Evolutionary conservation across 139 green algal genomes (phyloP).

Genomic region (Coccomyxa sp.): DNA sequence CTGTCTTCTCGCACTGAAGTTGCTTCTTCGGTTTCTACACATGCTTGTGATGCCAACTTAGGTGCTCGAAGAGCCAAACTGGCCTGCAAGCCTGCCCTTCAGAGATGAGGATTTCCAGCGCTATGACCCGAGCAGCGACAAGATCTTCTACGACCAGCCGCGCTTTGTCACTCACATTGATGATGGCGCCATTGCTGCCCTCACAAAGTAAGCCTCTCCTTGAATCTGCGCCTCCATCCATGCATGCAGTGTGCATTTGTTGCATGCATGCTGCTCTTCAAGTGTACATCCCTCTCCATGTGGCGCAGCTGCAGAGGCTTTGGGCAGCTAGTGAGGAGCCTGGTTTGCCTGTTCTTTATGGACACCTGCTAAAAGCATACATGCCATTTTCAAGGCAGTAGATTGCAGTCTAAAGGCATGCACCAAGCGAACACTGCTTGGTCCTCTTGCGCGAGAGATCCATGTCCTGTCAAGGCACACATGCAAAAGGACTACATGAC

Average conservation of each 20-base stretch:
- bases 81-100: constrained; percentile 67
- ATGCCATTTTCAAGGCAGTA: neutral
- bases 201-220: constrained; percentile 61
- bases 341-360: too few relatives aligned
- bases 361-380: too few relatives aligned
- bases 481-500: neutral
- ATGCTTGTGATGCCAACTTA: constrained; percentile 11
- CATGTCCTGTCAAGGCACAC: neutral
- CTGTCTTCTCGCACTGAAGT: neutral
- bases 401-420: neutral
- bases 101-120: constrained; percentile 55
- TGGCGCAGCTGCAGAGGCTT: too few relatives aligned
- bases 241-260: too few relatives aligned
- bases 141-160: constrained; percentile 69
- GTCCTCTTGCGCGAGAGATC: neutral
- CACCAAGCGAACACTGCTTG: neutral
- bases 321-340: too few relatives aligned
- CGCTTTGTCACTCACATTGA: constrained; percentile 95
- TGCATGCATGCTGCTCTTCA: too few relatives aligned
- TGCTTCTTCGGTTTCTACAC: neutral
- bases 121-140: constrained; percentile 38
- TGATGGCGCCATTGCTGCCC: constrained; percentile 75
- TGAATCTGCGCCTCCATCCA: too few relatives aligned
- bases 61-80: constrained; percentile 66
- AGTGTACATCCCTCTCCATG: too few relatives aligned